Evolutionary conservation across 208 protist genomes (phyloP).

Genomic region (Borovskyia barvae): DNA sequence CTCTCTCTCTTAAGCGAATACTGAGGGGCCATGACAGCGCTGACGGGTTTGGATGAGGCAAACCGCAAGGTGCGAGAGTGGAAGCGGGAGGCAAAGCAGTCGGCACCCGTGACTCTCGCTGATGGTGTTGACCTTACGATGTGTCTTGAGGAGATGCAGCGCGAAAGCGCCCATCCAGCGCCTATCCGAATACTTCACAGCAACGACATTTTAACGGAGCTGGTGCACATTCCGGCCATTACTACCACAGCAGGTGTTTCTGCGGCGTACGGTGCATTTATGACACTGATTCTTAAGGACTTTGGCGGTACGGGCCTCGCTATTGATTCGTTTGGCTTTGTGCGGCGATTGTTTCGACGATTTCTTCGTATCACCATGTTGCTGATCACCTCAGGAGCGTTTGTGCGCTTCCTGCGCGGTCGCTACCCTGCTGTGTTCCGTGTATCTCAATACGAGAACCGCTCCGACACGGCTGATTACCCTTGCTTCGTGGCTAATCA

Average conservation of each 20-base stretch:
- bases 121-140: constrained; percentile 40
- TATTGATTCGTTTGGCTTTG: not conserved
- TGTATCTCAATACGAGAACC: constrained; percentile 39
- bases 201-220: constrained; percentile 24
- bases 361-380: constrained; percentile 6
- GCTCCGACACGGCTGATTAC: constrained; percentile 28
- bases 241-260: constrained; percentile 30
- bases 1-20: not conserved
- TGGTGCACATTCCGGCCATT: constrained; percentile 43
- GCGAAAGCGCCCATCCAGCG: constrained; percentile 29
- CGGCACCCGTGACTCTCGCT: constrained; percentile 13
- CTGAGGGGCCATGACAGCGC: no score
- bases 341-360: not conserved
- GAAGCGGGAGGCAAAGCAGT: constrained; percentile 36
- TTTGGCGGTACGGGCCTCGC: not conserved
- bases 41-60: constrained; percentile 25
- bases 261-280: constrained; percentile 29
- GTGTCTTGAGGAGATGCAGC: constrained; percentile 22
- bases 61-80: constrained; percentile 40
- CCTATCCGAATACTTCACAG: constrained; percentile 34
- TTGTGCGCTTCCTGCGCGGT: constrained; percentile 27
- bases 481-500: constrained; percentile 56
- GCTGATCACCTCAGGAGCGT: not conserved
- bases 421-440: constrained; percentile 23
- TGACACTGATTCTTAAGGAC: constrained; percentile 20